Percentiles rank a stretch among this genome's conserved stretches.
These are phyloP conservation scores for Aurifilum marmelostoma DNA, from an alignment of 2,329 filamentous ascomycete species.

Conservation along the genomic window DNA sequence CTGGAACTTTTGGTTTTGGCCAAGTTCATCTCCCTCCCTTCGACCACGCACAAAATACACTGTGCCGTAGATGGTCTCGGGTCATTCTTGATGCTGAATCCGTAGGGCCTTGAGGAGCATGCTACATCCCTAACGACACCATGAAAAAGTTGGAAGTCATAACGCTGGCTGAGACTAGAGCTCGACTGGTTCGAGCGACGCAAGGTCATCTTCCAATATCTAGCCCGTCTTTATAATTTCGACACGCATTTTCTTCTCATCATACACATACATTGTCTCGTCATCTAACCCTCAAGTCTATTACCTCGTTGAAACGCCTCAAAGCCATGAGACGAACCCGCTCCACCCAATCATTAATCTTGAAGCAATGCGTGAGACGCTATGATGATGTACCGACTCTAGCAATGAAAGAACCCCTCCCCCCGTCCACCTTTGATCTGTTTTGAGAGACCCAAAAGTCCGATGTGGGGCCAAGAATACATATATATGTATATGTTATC, in stretches of 20 bases:
- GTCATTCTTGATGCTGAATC: too few relatives aligned
- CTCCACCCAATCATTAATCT: neutral
- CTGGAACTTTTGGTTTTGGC: neutral
- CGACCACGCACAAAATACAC: neutral
- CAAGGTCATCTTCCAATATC: neutral
- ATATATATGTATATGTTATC: conserved; percentile 1
- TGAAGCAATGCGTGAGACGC: conserved; percentile 26
- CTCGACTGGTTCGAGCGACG: too few relatives aligned
- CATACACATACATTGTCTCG: conserved; percentile 16
- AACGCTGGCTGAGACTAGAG: too few relatives aligned
- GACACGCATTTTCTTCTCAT: conserved; percentile 2
- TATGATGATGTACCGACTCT: conserved; percentile 21
- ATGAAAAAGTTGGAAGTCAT: too few relatives aligned
- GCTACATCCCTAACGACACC: too few relatives aligned
- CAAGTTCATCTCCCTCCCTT: neutral
- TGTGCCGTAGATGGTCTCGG: too few relatives aligned
- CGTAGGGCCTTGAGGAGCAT: too few relatives aligned
- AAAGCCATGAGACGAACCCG: conserved; percentile 6
- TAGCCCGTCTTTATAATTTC: neutral
- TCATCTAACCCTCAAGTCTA: neutral
- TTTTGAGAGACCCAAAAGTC: neutral
- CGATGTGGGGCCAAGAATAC: neutral
- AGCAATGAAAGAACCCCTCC: neutral
- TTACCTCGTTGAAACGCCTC: neutral
- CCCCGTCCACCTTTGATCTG: neutral